phyloP scores from a whole-genome alignment of 1,284 basidiomycete genomes.

The Microstroma glucosiphilum region DNA sequence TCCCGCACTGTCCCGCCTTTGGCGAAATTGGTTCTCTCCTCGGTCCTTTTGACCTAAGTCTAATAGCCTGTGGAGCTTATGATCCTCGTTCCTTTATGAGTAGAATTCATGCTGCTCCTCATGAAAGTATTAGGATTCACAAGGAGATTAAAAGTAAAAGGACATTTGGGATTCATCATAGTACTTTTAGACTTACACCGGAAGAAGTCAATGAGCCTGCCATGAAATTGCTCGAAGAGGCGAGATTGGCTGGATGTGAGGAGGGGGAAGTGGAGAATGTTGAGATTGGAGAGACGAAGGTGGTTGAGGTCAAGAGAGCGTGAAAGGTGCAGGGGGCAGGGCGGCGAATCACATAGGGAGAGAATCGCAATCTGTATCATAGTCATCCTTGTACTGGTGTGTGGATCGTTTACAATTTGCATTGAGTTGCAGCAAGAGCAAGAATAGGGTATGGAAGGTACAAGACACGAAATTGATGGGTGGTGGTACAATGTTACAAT shows the following conservation, averaged over 20 bases:
- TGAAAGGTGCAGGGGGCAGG: too few species aligned
- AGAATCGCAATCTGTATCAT: too few species aligned
- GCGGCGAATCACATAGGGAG: too few species aligned
- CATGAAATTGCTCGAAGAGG: conserved; percentile 24
- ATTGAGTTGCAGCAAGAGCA: too few species aligned
- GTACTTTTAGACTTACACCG: conserved; percentile 29
- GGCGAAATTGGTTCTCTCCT: conserved; percentile 35
- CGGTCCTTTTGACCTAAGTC: conserved; percentile 32
- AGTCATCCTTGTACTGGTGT: too few species aligned
- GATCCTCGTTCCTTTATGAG: conserved; percentile 18
- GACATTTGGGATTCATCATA: conserved; percentile 35
- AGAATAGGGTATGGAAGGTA: too few species aligned
- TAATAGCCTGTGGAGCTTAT: conserved; percentile 42
- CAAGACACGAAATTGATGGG: too few species aligned
- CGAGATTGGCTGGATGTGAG: conserved; percentile 12
- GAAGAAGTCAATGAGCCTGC: conserved; percentile 39
- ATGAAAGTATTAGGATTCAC: conserved; percentile 32
- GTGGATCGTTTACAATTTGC: too few species aligned
- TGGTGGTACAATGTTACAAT: too few species aligned
- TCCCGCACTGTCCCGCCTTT: conserved; percentile 36
- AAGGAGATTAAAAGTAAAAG: conserved; percentile 22
- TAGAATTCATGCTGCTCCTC: conserved; percentile 19
- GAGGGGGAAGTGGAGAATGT: conserved; percentile 21
- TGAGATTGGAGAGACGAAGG: conserved; percentile 28
- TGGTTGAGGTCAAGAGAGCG: background rate